phyloP scores from a whole-genome alignment of 139 green algal genomes.

The Chlamydomonas sphaeroides region DNA sequence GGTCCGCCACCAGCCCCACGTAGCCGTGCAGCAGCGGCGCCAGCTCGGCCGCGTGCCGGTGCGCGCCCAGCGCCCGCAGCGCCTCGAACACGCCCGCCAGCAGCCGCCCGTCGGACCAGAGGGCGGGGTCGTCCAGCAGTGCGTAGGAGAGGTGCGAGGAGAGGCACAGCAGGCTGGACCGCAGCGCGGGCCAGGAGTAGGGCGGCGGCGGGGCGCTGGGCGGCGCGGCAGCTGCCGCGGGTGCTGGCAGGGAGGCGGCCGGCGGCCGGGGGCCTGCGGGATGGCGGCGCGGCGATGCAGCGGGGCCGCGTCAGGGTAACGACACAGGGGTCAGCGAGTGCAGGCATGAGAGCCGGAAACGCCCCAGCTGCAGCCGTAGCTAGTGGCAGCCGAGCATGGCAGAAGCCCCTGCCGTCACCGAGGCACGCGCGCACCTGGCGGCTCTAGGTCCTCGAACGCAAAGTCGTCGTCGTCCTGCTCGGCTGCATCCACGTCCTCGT shows the following conservation, averaged over 20 bases:
- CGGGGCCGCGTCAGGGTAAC: too few relatives aligned
- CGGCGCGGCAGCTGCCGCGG: too few relatives aligned
- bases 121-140: conserved; percentile 21
- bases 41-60: conserved; percentile 45
- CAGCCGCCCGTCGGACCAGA: conserved; percentile 20
- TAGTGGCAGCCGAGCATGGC: too few relatives aligned
- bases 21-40: conserved; percentile 46
- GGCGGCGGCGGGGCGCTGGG: too few relatives aligned
- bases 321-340: too few relatives aligned
- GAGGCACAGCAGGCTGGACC: conserved; percentile 13
- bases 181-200: conserved; percentile 37
- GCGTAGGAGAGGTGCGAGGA: conserved; percentile 33
- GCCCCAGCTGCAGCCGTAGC: too few relatives aligned
- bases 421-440: not conserved
- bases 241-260: too few relatives aligned
- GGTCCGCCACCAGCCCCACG: conserved; percentile 47
- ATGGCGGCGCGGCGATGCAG: too few relatives aligned
- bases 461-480: conserved; percentile 49
- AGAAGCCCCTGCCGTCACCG: too few relatives aligned
- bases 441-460: conserved; percentile 47
- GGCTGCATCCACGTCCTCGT: conserved; percentile 36
- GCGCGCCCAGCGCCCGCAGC: conserved; percentile 43
- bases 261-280: too few relatives aligned
- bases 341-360: too few relatives aligned
- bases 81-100: conserved; percentile 34